Evolutionary conservation across 192 early-diverging fungal genomes (phyloP).

Genomic region (Linnemannia zychae): DNA sequence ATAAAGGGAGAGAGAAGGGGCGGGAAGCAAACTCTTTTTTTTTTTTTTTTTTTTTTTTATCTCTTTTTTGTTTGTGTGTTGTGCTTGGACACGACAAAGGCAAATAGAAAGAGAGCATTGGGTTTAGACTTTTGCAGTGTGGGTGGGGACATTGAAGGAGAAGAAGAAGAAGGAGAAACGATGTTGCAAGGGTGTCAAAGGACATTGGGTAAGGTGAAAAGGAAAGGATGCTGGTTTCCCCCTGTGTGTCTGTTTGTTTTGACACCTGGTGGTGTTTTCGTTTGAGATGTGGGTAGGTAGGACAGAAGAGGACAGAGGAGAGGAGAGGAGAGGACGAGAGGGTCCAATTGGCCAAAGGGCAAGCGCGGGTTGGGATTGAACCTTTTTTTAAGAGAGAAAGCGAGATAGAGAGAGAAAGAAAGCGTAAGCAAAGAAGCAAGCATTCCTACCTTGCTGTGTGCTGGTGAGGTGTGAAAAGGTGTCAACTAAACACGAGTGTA

Average conservation of each 20-base stretch:
- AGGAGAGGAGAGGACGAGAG: neutral
- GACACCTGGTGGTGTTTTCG: no score
- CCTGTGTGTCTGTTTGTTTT: no score
- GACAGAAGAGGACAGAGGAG: neutral
- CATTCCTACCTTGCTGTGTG: neutral
- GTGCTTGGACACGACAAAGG: no score
- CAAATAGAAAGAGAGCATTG: no score
- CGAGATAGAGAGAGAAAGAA: neutral
- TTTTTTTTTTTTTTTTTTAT: no score
- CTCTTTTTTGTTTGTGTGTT: no score
- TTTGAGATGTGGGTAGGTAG: neutral
- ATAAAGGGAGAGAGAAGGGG: neutral
- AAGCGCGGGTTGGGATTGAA: conserved; percentile 4
- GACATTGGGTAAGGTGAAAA: neutral
- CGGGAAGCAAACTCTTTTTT: neutral
- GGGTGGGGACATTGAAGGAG: neutral
- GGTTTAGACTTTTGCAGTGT: no score
- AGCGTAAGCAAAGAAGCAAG: neutral
- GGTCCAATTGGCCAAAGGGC: conserved; percentile 1
- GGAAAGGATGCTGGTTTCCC: no score
- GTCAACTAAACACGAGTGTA: neutral
- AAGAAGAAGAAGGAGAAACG: neutral
- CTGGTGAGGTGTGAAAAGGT: neutral
- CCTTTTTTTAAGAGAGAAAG: neutral
- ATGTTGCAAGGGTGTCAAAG: neutral